Evolutionary conservation across 1,139 yeast genomes (phyloP).

Genomic region (Pneumocystis canis): DNA sequence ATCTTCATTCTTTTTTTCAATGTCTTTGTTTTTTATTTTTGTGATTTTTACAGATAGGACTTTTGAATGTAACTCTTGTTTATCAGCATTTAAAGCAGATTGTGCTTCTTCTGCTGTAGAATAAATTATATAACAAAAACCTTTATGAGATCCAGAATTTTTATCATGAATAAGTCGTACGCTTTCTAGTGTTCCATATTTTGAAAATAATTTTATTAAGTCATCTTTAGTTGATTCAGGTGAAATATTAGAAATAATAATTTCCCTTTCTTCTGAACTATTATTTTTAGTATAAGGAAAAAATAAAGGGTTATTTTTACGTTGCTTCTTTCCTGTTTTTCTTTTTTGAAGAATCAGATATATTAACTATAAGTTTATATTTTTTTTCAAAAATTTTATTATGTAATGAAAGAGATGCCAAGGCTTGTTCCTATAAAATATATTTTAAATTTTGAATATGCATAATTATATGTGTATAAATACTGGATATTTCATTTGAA

Average conservation of each 20-base stretch:
- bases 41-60: conserved; percentile 4
- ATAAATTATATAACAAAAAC: conserved; percentile 25
- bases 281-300: neutral
- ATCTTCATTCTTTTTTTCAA: neutral
- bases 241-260: conserved; percentile 41
- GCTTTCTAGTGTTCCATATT: conserved; percentile 37
- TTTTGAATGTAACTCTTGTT: conserved; percentile 14
- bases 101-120: conserved; percentile 19
- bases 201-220: conserved; percentile 24
- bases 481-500: conserved; percentile 34
- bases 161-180: conserved; percentile 33
- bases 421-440: conserved; percentile 29
- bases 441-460: neutral
- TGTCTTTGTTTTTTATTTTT: conserved; percentile 5
- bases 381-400: conserved; percentile 24
- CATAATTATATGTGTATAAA: neutral
- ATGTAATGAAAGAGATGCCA: conserved; percentile 35
- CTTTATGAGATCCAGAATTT: conserved; percentile 17
- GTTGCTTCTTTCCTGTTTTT: conserved; percentile 31
- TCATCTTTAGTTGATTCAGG: conserved; percentile 24
- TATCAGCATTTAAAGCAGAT: conserved; percentile 18
- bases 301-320: conserved; percentile 15
- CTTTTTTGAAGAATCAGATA: conserved; percentile 12
- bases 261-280: conserved; percentile 32
- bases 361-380: conserved; percentile 12